These are phyloP conservation scores for Trichoderma koningii DNA, from an alignment of 2,329 filamentous ascomycete species.

Conservation along the genomic window DNA sequence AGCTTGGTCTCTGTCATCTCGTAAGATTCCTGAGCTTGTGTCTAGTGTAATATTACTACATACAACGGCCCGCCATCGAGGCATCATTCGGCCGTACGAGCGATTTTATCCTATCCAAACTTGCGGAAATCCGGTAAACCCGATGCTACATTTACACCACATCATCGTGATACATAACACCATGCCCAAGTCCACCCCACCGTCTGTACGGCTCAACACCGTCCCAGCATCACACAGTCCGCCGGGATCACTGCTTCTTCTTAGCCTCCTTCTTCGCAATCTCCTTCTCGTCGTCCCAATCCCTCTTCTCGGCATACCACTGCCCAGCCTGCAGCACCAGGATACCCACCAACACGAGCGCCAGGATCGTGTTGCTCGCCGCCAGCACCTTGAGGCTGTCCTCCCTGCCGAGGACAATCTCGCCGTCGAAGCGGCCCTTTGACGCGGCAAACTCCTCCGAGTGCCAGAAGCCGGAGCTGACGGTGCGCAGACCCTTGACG, in stretches of 20 bases:
- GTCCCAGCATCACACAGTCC: neutral
- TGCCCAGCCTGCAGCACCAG: constrained; percentile 92
- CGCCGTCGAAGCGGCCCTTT: constrained; percentile 52
- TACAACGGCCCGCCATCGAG: neutral
- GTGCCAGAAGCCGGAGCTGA: constrained; percentile 69
- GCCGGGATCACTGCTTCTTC: constrained; percentile 41
- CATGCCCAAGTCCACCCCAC: neutral
- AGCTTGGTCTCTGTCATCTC: neutral
- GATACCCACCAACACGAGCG: constrained; percentile 87
- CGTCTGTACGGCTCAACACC: neutral
- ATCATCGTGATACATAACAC: constrained; percentile 5
- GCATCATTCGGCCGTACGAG: constrained; percentile 17
- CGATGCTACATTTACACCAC: constrained; percentile 19
- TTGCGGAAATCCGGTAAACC: constrained; percentile 14
- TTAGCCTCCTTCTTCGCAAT: constrained; percentile 51
- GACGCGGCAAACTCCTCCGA: constrained; percentile 45
- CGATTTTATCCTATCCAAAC: constrained; percentile 9
- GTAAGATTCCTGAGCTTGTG: neutral
- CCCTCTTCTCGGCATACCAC: constrained; percentile 97
- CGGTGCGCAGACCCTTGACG: constrained; percentile 86
- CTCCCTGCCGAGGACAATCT: constrained; percentile 75
- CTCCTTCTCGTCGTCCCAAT: constrained; percentile 74
- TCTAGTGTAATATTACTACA: constrained; percentile 10
- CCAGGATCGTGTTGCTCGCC: constrained; percentile 94
- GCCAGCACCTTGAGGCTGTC: constrained; percentile 89